Evolutionary conservation across 148 eudicot species (phyloP).

Genomic region (Rhododendron simsii): DNA sequence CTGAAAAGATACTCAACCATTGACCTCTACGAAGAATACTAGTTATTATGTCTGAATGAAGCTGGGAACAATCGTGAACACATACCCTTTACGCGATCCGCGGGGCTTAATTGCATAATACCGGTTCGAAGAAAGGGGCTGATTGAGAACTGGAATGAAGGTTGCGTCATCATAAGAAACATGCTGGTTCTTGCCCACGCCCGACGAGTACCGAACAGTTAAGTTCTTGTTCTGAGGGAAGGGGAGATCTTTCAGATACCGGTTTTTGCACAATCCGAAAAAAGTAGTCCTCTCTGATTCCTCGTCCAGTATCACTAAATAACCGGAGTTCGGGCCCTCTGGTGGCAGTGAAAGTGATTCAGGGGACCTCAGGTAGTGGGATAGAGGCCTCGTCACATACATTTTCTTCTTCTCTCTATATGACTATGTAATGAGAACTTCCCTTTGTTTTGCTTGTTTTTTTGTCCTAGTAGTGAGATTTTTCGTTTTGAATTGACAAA

Average conservation of each 20-base stretch:
- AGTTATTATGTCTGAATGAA: too few species aligned
- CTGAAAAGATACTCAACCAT: too few species aligned
- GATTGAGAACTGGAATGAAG: conserved; percentile 49
- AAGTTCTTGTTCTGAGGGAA: conserved; percentile 9
- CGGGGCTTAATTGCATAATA: conserved; percentile 35
- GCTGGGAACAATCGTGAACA: too few species aligned
- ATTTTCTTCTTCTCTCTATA: conserved; percentile 7
- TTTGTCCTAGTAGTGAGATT: too few species aligned
- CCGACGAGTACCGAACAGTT: conserved; percentile 12
- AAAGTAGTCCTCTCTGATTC: conserved; percentile 29
- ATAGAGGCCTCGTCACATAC: conserved; percentile 55
- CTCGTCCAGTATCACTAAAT: conserved; percentile 51
- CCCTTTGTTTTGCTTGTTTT: too few species aligned
- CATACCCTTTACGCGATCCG: conserved; percentile 47
- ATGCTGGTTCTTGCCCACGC: neutral
- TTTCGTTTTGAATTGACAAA: too few species aligned
- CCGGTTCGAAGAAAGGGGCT: conserved; percentile 37
- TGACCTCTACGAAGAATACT: too few species aligned
- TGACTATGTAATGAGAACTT: too few species aligned
- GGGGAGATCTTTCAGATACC: neutral
- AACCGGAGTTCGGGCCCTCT: conserved; percentile 20
- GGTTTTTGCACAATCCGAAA: conserved; percentile 34
- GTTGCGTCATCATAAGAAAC: conserved; percentile 12
- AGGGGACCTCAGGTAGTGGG: conserved; percentile 34
- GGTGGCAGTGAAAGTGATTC: conserved; percentile 24